Conservation (phyloP, 108 stramenopile genomes). For the Mediolabrus comicus region DNA sequence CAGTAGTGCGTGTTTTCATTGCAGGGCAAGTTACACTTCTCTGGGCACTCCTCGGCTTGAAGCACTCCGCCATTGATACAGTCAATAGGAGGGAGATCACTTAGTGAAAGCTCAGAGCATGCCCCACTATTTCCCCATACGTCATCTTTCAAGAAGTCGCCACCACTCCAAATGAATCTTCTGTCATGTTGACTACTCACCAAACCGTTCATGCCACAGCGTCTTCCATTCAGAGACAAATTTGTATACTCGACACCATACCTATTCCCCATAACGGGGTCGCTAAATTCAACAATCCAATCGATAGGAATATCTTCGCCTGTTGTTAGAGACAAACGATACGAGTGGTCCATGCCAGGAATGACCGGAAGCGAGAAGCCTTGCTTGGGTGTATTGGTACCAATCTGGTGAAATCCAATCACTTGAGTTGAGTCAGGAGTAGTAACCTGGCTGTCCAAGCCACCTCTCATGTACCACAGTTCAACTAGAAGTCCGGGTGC, state of each 20-base stretch:
- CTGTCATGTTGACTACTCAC: slow-evolving; percentile 60
- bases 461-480: slow-evolving; percentile 43
- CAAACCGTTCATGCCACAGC: slow-evolving; percentile 40
- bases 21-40: slow-evolving; percentile 31
- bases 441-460: slow-evolving; percentile 4
- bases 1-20: slow-evolving; percentile 35
- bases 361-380: slow-evolving; percentile 57
- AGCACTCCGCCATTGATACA: slow-evolving; percentile 23
- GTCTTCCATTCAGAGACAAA: slow-evolving; percentile 42
- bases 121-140: slow-evolving; percentile 50
- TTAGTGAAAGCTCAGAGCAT: slow-evolving; percentile 22
- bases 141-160: slow-evolving; percentile 27
- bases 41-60: slow-evolving; percentile 44
- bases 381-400: slow-evolving; percentile 28
- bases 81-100: slow-evolving; percentile 19
- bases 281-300: slow-evolving; percentile 65
- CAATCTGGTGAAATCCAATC: slow-evolving; percentile 47
- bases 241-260: slow-evolving; percentile 44
- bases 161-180: slow-evolving; percentile 51
- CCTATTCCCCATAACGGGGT: slow-evolving; percentile 58
- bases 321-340: slow-evolving; percentile 45
- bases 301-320: slow-evolving; percentile 43
- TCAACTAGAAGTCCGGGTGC: slow-evolving; percentile 48
- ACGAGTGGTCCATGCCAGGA: slow-evolving; percentile 19
- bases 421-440: slow-evolving; percentile 32